phyloP scores from a whole-genome alignment of 2,329 filamentous ascomycete genomes.

The Geosmithia flava region DNA sequence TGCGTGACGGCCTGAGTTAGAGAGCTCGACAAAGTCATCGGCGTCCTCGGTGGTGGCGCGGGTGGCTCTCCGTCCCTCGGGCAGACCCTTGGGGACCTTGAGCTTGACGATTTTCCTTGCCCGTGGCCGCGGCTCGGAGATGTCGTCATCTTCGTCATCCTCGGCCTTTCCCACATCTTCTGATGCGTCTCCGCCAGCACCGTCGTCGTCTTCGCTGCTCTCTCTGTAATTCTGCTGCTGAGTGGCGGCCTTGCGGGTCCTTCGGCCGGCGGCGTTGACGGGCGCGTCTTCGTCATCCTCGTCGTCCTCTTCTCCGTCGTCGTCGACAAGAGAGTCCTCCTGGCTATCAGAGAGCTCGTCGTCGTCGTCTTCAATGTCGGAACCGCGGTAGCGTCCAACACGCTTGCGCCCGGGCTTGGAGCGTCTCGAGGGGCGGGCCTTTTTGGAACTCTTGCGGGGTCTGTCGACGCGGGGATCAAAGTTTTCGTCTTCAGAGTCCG shows the following conservation, averaged over 20 bases:
- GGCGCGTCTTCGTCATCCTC: constrained; percentile 27
- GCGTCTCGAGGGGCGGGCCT: constrained; percentile 24
- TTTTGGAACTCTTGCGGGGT: constrained; percentile 28
- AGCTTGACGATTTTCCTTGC: constrained; percentile 31
- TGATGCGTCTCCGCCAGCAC: constrained; percentile 3
- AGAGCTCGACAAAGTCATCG: constrained; percentile 43
- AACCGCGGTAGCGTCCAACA: constrained; percentile 36
- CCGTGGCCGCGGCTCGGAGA: constrained; percentile 13
- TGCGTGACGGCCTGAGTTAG: constrained; percentile 47
- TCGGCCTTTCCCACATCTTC: constrained; percentile 7
- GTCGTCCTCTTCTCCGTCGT: constrained; percentile 26
- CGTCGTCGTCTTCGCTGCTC: constrained; percentile 20
- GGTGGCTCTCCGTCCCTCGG: constrained; percentile 31
- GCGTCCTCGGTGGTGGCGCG: constrained; percentile 41
- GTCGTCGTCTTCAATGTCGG: constrained; percentile 51
- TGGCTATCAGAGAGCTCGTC: constrained; percentile 41
- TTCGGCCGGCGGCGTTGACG: constrained; percentile 33
- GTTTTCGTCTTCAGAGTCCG: constrained; percentile 53
- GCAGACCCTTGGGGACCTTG: constrained; percentile 20
- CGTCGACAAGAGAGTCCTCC: constrained; percentile 34
- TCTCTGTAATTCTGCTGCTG: constrained; percentile 35
- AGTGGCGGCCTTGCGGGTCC: constrained; percentile 32
- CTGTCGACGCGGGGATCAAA: constrained; percentile 42
- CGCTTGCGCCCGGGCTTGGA: constrained; percentile 21
- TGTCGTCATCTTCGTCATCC: constrained; percentile 13